A percentile compares a stretch with the other conserved stretches of the same genome.
Evolutionary conservation across 2,329 filamentous ascomycete genomes (phyloP).

Genomic region (Alternaria sp.): DNA sequence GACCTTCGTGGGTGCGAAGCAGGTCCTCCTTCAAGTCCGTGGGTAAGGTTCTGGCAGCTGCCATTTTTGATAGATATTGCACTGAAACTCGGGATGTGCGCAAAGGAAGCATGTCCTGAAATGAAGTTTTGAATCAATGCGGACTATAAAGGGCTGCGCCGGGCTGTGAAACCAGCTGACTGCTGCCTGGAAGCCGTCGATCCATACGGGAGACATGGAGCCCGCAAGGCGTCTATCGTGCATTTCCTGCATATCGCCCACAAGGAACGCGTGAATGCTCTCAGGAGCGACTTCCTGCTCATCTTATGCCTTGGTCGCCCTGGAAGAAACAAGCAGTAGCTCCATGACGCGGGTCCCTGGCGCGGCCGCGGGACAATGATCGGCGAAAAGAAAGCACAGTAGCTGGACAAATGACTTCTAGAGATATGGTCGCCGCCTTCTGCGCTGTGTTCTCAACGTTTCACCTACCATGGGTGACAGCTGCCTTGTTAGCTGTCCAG

Average conservation of each 20-base stretch:
- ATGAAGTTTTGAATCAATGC: neutral
- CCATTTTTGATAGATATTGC: neutral
- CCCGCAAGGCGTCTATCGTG: neutral
- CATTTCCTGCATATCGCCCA: neutral
- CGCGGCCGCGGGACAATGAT: neutral
- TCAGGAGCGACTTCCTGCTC: neutral
- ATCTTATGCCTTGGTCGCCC: neutral
- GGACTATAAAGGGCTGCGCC: neutral
- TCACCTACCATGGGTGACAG: neutral
- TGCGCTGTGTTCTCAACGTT: neutral
- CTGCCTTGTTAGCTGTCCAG: conserved; percentile 1
- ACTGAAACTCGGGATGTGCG: neutral
- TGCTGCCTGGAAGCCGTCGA: conserved; percentile 8
- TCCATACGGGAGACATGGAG: neutral
- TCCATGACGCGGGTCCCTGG: neutral
- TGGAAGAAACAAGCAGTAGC: neutral
- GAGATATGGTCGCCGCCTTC: neutral
- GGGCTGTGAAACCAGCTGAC: neutral
- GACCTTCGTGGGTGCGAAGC: neutral
- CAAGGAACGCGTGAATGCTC: neutral
- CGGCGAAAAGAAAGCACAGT: neutral
- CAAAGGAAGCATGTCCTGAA: neutral
- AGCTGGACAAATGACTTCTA: neutral
- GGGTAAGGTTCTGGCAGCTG: neutral
- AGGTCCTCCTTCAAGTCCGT: neutral